These are phyloP conservation scores for Clavaria fumosa DNA, from an alignment of 768 basidiomycete species.

Conservation along the genomic window DNA sequence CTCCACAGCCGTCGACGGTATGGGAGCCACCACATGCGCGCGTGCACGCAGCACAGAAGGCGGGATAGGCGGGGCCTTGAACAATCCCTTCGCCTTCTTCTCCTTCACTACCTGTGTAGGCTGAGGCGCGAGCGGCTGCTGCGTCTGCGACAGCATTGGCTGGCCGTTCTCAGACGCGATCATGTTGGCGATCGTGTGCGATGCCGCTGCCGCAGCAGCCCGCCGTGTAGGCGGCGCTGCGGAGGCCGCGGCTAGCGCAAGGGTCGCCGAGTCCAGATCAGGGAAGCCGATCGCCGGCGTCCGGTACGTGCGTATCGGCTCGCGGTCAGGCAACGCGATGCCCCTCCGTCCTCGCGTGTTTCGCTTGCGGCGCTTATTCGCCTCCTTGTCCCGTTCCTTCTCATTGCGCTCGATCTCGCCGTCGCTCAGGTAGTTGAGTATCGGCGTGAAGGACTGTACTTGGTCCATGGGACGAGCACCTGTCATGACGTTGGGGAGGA, in stretches of 20 bases:
- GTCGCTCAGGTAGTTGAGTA: constrained; percentile 79
- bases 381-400: constrained; percentile 87
- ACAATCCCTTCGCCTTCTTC: constrained; percentile 54
- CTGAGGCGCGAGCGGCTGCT: constrained; percentile 20
- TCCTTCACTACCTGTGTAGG: constrained; percentile 36
- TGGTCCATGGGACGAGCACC: constrained; percentile 65
- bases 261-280: constrained; percentile 54
- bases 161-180: constrained; percentile 85
- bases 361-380: constrained; percentile 70
- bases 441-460: constrained; percentile 68
- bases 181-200: constrained; percentile 78
- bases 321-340: constrained; percentile 79
- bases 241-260: constrained; percentile 49
- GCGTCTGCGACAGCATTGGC: constrained; percentile 32
- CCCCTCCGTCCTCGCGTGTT: constrained; percentile 73
- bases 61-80: constrained; percentile 55
- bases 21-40: constrained; percentile 43
- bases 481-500: constrained; percentile 66
- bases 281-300: constrained; percentile 81
- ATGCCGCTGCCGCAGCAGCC: constrained; percentile 77
- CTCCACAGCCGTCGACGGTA: constrained; percentile 54
- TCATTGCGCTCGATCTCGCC: constrained; percentile 83
- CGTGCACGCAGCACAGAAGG: constrained; percentile 40
- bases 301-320: constrained; percentile 81
- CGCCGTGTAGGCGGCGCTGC: constrained; percentile 58